Percentiles rank a stretch among this genome's conserved stretches.
Conservation (phyloP, 1,284 basidiomycete genomes). For the Ceratobasidium sp. region DNA sequence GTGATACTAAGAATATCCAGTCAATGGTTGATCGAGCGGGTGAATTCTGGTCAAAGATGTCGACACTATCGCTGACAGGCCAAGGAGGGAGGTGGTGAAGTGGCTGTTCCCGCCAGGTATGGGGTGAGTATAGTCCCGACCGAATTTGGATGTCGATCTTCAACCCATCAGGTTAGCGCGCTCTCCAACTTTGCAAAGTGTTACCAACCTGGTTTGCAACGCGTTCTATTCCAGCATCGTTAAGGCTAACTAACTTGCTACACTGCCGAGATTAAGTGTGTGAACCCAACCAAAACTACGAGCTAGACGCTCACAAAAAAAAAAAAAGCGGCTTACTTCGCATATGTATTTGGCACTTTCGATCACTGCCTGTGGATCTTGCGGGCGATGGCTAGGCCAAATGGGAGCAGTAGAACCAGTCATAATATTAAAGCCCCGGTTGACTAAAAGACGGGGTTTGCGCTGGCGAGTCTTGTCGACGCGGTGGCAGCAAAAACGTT, state of each 20-base stretch:
- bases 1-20: constrained; percentile 86
- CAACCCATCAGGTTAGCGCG: constrained; percentile 3
- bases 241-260: constrained; percentile 32
- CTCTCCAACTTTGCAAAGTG: background rate
- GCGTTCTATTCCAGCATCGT: constrained; percentile 24
- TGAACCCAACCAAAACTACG: background rate
- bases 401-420: background rate
- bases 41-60: constrained; percentile 60
- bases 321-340: constrained; percentile 8
- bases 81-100: constrained; percentile 76
- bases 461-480: background rate
- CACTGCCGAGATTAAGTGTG: background rate
- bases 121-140: constrained; percentile 73
- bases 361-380: constrained; percentile 35
- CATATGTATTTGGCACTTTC: constrained; percentile 33
- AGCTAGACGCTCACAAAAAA: background rate
- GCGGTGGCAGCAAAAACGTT: background rate
- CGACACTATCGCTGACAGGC: constrained; percentile 57
- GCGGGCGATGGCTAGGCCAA: background rate
- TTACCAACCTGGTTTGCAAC: constrained; percentile 36
- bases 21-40: constrained; percentile 69
- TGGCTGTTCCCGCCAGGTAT: constrained; percentile 80
- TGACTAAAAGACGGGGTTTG: background rate
- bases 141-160: constrained; percentile 70
- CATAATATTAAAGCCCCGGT: background rate